Conservation (phyloP, 495 filamentous ascomycete genomes). For the Pseudomonodictys pantanalensis region DNA sequence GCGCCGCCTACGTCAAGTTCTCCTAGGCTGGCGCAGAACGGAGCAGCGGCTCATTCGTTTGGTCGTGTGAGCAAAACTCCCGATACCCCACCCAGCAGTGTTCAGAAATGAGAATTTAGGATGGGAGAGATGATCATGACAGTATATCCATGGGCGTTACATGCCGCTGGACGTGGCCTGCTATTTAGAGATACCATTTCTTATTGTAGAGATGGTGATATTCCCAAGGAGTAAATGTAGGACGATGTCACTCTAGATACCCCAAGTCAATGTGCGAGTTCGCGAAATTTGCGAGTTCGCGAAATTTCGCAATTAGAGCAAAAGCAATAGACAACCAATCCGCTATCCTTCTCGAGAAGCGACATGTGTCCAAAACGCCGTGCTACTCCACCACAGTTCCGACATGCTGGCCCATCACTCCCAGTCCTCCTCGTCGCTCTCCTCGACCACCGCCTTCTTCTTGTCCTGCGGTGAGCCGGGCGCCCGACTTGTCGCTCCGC, state of each 20-base stretch:
- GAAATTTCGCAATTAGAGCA: no score
- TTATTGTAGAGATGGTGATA: not conserved
- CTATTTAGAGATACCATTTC: conserved; percentile 18
- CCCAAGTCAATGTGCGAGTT: no score
- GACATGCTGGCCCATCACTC: conserved; percentile 51
- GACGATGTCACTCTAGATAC: not conserved
- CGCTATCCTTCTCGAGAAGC: no score
- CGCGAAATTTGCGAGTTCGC: no score
- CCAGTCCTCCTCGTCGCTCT: conserved; percentile 77
- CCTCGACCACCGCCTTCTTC: conserved; percentile 51
- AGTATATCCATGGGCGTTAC: not conserved
- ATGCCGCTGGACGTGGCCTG: not conserved
- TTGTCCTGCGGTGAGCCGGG: conserved; percentile 71
- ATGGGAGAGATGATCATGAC: not conserved
- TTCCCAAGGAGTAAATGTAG: not conserved
- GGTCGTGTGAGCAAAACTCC: conserved; percentile 4
- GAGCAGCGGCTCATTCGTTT: not conserved
- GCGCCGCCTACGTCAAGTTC: conserved; percentile 28
- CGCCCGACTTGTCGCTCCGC: conserved; percentile 75
- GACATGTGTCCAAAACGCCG: no score
- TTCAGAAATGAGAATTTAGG: conserved; percentile 5
- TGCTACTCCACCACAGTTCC: not conserved
- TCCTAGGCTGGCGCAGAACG: conserved; percentile 16
- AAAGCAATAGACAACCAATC: not conserved
- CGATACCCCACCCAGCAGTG: conserved; percentile 30